Base-by-base conservation (phyloP, 352 stramenopile genomes). In the Pythium phragmitis region DNA sequence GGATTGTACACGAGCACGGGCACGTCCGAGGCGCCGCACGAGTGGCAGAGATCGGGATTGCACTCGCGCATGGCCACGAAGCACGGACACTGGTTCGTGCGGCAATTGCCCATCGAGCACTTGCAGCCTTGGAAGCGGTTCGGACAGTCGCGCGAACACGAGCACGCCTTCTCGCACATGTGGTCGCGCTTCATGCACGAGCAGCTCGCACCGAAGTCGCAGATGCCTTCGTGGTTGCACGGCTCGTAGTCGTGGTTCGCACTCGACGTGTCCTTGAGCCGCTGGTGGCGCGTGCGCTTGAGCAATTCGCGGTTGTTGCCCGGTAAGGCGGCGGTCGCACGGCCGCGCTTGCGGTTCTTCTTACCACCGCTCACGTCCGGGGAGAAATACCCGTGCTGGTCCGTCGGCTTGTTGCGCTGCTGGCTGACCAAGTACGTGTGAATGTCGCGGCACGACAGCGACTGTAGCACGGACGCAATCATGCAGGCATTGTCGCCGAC, bases 101-200 rank as follows among this genome's bases (percentile, higher is more conserved):
- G 68, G 50, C 79, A 88, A 54, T 79, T 69, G 37, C 71, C 73
- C 16, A 68, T 47, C 5, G 42, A 55, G 50, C 79, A 88, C 21
- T 65, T 65, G 64, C 79, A 86, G 21, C 79, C 79, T 70, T 79
- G 72, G 65, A 88, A 86, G 19, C 85, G 73, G 52, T 92, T 94
- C 13, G 77, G 71, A 45, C 85, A 94, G 57, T 92, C 75, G 7
- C 75, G 79, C 5, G 85, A 88, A 59, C 85, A 94, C n/a, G 82
- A 91, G 63, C 85, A 94, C 48, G 85, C 82, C 65, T 90, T 92
- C 50, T 92, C 81, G 41, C 85, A 94, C 51, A 76, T 91, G 65
- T 94, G 85, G 48, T 91, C 77, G 45, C 83, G 80, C 47, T 74
- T 77, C 68, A 91, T 88, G 55, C 85, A 94, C n/a, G 81, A 88